phyloP scores from a whole-genome alignment of 768 basidiomycete genomes.

The Termitomyces sp. region DNA sequence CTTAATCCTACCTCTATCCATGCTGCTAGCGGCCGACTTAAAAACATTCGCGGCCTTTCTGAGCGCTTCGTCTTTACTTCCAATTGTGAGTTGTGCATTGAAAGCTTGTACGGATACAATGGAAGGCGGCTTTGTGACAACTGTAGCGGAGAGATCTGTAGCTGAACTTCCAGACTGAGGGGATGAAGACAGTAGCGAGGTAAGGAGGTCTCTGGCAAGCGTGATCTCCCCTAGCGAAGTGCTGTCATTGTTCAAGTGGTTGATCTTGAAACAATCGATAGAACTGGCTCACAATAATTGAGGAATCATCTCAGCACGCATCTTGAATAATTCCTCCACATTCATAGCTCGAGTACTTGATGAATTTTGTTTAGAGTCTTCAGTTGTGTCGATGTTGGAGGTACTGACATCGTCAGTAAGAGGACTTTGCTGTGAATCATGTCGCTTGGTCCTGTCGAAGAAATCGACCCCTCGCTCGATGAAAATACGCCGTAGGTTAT shows the following conservation, averaged over 20 bases:
- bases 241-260: constrained; percentile 28
- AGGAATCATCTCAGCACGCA: constrained; percentile 67
- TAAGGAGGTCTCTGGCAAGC: constrained; percentile 66
- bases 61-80: constrained; percentile 77
- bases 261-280: not conserved
- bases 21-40: constrained; percentile 59
- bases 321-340: constrained; percentile 63
- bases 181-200: constrained; percentile 41
- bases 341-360: constrained; percentile 48
- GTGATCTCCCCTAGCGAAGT: constrained; percentile 77
- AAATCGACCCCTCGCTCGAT: constrained; percentile 70
- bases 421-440: constrained; percentile 2
- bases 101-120: constrained; percentile 66
- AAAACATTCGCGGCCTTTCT: constrained; percentile 70
- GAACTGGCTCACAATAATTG: constrained; percentile 62
- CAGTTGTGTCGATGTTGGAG: constrained; percentile 17
- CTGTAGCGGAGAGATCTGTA: constrained; percentile 49
- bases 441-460: constrained; percentile 40
- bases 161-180: constrained; percentile 7
- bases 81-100: constrained; percentile 64
- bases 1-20: constrained; percentile 55
- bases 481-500: constrained; percentile 65
- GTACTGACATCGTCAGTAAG: constrained; percentile 1
- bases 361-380: constrained; percentile 22
- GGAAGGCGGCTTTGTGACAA: constrained; percentile 60